These are phyloP conservation scores for Hypocrella siamensis DNA, from an alignment of 2,329 filamentous ascomycete species.

Conservation along the genomic window DNA sequence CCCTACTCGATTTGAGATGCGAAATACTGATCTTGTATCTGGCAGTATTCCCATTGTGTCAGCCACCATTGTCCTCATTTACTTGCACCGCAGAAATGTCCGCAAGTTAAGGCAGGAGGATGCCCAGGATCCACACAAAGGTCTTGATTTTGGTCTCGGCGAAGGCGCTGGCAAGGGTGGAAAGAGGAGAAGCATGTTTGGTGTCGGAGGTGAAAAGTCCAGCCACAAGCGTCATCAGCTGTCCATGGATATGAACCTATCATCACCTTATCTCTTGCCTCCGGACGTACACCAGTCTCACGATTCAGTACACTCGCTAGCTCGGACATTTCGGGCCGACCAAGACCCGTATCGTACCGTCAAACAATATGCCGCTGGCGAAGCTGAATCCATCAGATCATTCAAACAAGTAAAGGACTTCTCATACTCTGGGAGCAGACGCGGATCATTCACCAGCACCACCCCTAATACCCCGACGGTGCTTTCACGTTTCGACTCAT, in stretches of 20 bases:
- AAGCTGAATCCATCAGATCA: slow-evolving; percentile 40
- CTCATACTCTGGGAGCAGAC: slow-evolving; percentile 26
- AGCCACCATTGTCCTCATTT: slow-evolving; percentile 51
- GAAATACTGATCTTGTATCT: slow-evolving; percentile 1
- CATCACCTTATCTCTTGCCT: slow-evolving; percentile 86
- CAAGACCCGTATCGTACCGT: slow-evolving; percentile 74
- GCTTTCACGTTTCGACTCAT: slow-evolving; percentile 23
- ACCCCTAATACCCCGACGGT: slow-evolving; percentile 11
- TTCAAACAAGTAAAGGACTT: slow-evolving; percentile 24
- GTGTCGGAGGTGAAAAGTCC: slow-evolving; percentile 43
- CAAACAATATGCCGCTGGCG: slow-evolving; percentile 38
- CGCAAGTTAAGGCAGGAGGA: slow-evolving; percentile 64
- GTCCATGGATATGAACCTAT: slow-evolving; percentile 60
- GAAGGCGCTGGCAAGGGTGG: slow-evolving; percentile 26
- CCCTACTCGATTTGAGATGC: no score
- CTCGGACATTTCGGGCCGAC: slow-evolving; percentile 54
- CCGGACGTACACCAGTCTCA: slow-evolving; percentile 62
- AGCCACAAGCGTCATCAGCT: slow-evolving; percentile 34
- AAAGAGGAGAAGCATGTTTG: slow-evolving; percentile 22
- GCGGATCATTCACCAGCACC: slow-evolving; percentile 12
- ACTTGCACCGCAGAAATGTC: slow-evolving; percentile 65
- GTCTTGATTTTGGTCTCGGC: slow-evolving; percentile 79
- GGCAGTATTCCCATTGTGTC: slow-evolving; percentile 59
- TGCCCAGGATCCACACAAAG: slow-evolving; percentile 71
- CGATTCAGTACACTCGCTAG: slow-evolving; percentile 76